phyloP scores from a whole-genome alignment of 2,329 filamentous ascomycete genomes.

The Aspergillus cejpii region DNA sequence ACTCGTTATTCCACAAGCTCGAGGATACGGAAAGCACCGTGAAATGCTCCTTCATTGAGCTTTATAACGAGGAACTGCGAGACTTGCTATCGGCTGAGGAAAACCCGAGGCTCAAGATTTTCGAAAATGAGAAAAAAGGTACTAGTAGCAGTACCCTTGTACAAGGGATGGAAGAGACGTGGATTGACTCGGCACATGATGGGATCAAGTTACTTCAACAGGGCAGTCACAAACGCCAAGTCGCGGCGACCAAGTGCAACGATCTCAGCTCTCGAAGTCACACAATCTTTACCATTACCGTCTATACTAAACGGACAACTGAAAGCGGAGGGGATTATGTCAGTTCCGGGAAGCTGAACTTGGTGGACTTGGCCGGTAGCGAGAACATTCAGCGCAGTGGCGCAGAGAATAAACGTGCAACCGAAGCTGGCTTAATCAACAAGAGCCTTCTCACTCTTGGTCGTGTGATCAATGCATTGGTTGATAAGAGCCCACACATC shows the following conservation, averaged over 20 bases:
- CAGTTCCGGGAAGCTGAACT: constrained; percentile 85
- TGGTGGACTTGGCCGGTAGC: constrained; percentile 93
- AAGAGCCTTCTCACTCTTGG: constrained; percentile 93
- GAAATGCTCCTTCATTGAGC: constrained; percentile 96
- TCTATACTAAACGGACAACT: constrained; percentile 73
- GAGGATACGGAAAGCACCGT: constrained; percentile 80
- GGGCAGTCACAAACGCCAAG: constrained; percentile 88
- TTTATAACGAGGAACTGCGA: constrained; percentile 95
- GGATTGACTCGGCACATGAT: constrained; percentile 76
- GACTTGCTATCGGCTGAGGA: constrained; percentile 82
- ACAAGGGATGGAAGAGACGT: constrained; percentile 95
- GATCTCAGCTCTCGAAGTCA: constrained; percentile 95
- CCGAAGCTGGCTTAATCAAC: constrained; percentile 95
- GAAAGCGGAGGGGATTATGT: constrained; percentile 86
- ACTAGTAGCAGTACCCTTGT: constrained; percentile 71
- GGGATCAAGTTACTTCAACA: constrained; percentile 84
- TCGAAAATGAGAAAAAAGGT: constrained; percentile 79
- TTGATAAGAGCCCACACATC: constrained; percentile 83
- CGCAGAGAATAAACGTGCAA: constrained; percentile 93
- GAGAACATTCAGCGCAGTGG: constrained; percentile 97
- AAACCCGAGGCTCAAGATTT: constrained; percentile 83
- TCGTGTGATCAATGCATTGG: constrained; percentile 93
- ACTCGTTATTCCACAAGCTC: constrained; percentile 79
- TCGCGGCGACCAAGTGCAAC: constrained; percentile 99
- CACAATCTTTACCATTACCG: constrained; percentile 93